Conservation (phyloP, 2,329 filamentous ascomycete species). For the Xylariaceae sp. region DNA sequence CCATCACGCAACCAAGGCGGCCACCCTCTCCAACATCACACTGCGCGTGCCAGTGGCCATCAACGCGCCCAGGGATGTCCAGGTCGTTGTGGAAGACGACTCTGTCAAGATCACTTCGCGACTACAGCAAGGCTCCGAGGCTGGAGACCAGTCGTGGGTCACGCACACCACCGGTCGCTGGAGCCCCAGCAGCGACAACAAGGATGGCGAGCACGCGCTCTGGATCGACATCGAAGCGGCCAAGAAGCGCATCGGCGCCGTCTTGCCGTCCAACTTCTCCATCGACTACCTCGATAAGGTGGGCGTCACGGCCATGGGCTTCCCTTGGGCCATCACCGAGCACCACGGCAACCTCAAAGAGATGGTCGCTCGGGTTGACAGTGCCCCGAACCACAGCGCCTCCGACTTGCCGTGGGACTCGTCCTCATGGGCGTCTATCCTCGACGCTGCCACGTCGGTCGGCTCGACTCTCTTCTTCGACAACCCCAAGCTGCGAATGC, state of each 20-base stretch:
- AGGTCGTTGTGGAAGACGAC: constrained; percentile 31
- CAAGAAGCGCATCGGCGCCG: constrained; percentile 25
- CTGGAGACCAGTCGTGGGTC: constrained; percentile 26
- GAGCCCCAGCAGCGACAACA: constrained; percentile 2
- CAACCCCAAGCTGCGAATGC: constrained; percentile 34
- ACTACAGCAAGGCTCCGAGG: constrained; percentile 13
- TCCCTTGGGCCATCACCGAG: constrained; percentile 37
- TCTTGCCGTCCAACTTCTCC: constrained; percentile 30
- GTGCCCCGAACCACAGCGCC: constrained; percentile 30
- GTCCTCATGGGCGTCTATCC: constrained; percentile 28
- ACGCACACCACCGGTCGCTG: constrained; percentile 28
- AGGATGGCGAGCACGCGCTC: not conserved
- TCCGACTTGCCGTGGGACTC: constrained; percentile 13
- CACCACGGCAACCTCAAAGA: constrained; percentile 34
- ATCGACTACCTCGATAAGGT: constrained; percentile 35
- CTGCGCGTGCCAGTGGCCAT: constrained; percentile 34
- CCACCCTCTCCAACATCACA: constrained; percentile 28
- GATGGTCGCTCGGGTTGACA: constrained; percentile 37
- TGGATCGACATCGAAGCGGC: constrained; percentile 23
- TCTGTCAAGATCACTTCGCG: constrained; percentile 32
- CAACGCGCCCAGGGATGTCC: constrained; percentile 31
- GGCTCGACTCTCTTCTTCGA: constrained; percentile 37
- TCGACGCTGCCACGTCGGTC: constrained; percentile 39
- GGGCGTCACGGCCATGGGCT: constrained; percentile 37
- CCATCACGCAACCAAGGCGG: constrained; percentile 28